Conservation (phyloP, 2,329 filamentous ascomycete species). For the Arthroderma sp. region DNA sequence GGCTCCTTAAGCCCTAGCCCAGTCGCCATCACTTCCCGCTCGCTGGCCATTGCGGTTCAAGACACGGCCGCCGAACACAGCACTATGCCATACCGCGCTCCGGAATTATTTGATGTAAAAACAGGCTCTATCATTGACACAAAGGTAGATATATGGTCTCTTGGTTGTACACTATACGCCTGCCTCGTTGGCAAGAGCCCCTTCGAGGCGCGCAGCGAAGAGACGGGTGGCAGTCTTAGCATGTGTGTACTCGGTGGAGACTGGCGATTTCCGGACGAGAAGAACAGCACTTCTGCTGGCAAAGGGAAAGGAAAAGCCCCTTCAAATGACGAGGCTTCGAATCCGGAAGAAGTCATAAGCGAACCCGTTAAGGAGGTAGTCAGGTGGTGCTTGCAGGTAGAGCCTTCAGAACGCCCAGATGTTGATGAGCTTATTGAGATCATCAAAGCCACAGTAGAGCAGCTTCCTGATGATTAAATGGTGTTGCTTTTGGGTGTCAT, state of each 20-base stretch:
- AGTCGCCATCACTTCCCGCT: constrained; percentile 77
- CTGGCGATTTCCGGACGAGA: constrained; percentile 89
- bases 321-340: constrained; percentile 17
- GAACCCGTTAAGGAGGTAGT: constrained; percentile 79
- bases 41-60: constrained; percentile 80
- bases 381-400: constrained; percentile 69
- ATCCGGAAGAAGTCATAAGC: constrained; percentile 42
- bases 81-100: constrained; percentile 96
- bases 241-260: constrained; percentile 88
- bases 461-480: constrained; percentile 8
- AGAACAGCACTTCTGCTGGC: constrained; percentile 47
- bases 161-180: constrained; percentile 95
- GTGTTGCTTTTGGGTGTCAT: no score
- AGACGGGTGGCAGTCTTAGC: constrained; percentile 85
- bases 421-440: constrained; percentile 69
- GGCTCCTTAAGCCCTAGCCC: constrained; percentile 82
- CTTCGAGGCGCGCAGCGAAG: constrained; percentile 89
- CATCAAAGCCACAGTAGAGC: constrained; percentile 58
- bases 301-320: constrained; percentile 36
- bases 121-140: constrained; percentile 85
- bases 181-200: constrained; percentile 93
- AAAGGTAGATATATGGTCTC: constrained; percentile 94
- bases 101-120: constrained; percentile 95
- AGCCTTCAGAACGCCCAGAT: constrained; percentile 76
- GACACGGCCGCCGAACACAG: constrained; percentile 91